A percentile compares a stretch with the other conserved stretches of the same genome.
Evolutionary conservation across 768 basidiomycete genomes (phyloP).

Genomic region (Boletus reticuloceps): DNA sequence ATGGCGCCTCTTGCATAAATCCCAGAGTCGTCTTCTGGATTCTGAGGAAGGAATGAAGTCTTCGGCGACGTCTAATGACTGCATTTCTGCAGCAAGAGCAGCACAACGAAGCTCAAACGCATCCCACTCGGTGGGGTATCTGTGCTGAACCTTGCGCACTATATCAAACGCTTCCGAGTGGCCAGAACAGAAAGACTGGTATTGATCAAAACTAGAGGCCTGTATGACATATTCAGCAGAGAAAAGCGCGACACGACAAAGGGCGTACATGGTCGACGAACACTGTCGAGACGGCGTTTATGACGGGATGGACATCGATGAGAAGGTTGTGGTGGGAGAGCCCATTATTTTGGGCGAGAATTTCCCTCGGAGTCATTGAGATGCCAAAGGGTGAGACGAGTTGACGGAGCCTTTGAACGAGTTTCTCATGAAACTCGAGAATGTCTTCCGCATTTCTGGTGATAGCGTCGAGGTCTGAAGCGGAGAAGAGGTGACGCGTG

Average conservation of each 20-base stretch:
- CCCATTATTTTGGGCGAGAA: slow-evolving; percentile 5
- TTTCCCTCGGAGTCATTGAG: slow-evolving; percentile 30
- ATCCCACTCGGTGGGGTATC: slow-evolving; percentile 74
- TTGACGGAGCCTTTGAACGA: slow-evolving; percentile 52
- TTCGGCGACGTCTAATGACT: slow-evolving; percentile 9
- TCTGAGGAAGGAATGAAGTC: slow-evolving; percentile 3
- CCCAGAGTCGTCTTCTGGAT: slow-evolving; percentile 10
- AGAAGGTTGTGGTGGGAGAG: slow-evolving; percentile 20
- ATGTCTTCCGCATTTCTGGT: slow-evolving; percentile 69
- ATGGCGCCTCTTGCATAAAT: slow-evolving; percentile 40
- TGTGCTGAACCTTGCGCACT: slow-evolving; percentile 62
- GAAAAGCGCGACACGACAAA: background rate
- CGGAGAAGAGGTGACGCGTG: slow-evolving; percentile 53
- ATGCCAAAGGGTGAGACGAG: slow-evolving; percentile 54
- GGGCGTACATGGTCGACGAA: slow-evolving; percentile 54
- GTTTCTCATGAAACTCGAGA: slow-evolving; percentile 63
- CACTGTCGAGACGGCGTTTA: slow-evolving; percentile 45
- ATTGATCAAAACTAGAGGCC: slow-evolving; percentile 73
- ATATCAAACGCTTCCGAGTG: slow-evolving; percentile 81
- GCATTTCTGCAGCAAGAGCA: slow-evolving; percentile 43
- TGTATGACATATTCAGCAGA: slow-evolving; percentile 29
- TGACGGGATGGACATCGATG: slow-evolving; percentile 40
- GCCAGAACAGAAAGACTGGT: slow-evolving; percentile 84
- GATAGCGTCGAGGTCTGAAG: slow-evolving; percentile 55
- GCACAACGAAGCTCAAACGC: slow-evolving; percentile 80